Base-by-base conservation (phyloP, 2,329 filamentous ascomycete species). In the Nemania abortiva region DNA sequence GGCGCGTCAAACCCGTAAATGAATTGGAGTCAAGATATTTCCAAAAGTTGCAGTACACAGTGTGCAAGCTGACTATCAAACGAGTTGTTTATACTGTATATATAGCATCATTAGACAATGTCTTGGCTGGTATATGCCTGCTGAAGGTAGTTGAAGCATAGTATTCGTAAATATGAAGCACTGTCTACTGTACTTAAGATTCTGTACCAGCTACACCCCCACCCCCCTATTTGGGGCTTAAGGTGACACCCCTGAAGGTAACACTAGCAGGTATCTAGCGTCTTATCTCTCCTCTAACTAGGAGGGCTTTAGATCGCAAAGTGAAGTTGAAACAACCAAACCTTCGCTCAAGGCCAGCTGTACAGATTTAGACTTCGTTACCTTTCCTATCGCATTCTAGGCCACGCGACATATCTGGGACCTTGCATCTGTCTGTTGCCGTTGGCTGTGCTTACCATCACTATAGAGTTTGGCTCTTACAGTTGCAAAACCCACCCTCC, bases 341-440 rank as follows among this genome's bases (percentile, higher is more conserved):
- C 65, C 56, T 66, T 66, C 56, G 42, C 37, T 61, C 49, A 29
- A 29, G 24, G 15, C 58, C 60, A 49, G 42, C 59, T 65, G 53
- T 60, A 71, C 63, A 67, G 50, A 66, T 62, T 66, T 65, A 45
- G 37, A 29, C 22, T 42, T 39, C 42, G 52, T 61, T 53, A 65
- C 64, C 62, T 62, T 63, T 61, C 20, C 56, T 54, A 52, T 62
- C 49, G 45, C 66, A 66, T 64, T 58, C 42, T 61, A 39, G 42
- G 34, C 57, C 20, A 60, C 18, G 57, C 64, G 37, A 65, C 53
- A 61, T 50, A 27, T 39, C 37, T 15, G n/a, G 39, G 39, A 10
- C 54, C 47, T 59, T 47, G 52, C 57, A 55, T 64, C 27, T 62
- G 20, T 54, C 34, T 45, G 18, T 49, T 58, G 27, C 31, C 39